Conservation (phyloP, 23 red algal genomes). For the Pyropia yezoensis region DNA sequence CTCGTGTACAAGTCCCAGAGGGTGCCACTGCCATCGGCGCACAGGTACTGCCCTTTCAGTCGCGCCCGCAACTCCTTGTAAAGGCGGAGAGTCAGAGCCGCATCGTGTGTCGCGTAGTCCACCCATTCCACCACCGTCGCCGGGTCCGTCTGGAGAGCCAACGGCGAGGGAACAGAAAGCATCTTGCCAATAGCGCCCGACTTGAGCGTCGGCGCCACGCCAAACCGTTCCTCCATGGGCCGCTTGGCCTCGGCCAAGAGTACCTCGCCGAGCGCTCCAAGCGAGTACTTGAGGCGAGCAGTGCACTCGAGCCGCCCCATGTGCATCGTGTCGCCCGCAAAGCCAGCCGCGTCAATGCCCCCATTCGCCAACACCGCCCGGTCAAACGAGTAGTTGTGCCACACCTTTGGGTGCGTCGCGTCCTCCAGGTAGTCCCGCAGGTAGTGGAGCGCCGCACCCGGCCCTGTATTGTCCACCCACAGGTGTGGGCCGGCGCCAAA, state of each 20-base stretch:
- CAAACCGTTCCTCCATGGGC: conserved; percentile 43
- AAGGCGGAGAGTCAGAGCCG: conserved; percentile 53
- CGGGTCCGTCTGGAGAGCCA: conserved; percentile 26
- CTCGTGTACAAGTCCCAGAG: conserved; percentile 55
- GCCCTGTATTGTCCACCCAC: conserved; percentile 59
- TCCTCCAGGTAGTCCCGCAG: conserved; percentile 62
- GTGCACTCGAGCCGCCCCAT: conserved; percentile 72
- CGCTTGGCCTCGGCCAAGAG: conserved; percentile 24
- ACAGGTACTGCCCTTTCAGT: conserved; percentile 15
- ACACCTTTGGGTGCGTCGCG: conserved; percentile 51
- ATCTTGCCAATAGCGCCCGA: conserved; percentile 36
- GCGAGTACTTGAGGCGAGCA: conserved; percentile 34
- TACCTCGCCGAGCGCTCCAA: conserved; percentile 37
- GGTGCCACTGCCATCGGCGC: conserved; percentile 1
- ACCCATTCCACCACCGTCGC: conserved; percentile 50
- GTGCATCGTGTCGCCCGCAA: conserved; percentile 92
- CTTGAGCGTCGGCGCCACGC: conserved; percentile 15
- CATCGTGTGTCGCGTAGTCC: conserved; percentile 65
- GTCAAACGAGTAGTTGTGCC: conserved; percentile 94
- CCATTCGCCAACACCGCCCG: conserved; percentile 59
- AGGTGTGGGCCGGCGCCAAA: conserved; percentile 52
- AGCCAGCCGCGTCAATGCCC: conserved; percentile 53
- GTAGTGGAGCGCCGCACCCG: conserved; percentile 4
- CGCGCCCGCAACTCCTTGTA: conserved; percentile 8
- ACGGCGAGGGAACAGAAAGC: conserved; percentile 29